Conservation (phyloP, 163 green algal genomes). For the Prototheca stagnorum region DNA sequence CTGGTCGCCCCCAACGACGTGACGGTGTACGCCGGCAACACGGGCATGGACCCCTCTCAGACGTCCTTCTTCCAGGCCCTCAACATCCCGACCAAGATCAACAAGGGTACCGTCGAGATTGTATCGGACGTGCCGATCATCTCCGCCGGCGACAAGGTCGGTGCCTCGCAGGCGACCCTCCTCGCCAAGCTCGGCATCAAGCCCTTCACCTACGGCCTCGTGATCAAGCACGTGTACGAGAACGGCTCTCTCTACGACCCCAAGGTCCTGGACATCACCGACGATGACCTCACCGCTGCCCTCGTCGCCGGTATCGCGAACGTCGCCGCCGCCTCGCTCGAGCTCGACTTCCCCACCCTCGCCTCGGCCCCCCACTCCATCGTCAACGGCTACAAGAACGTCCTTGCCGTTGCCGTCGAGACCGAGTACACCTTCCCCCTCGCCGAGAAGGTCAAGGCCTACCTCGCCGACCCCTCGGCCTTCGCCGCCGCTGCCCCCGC, state of each 20-base stretch:
- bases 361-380: slow-evolving; percentile 81
- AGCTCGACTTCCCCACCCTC: slow-evolving; percentile 72
- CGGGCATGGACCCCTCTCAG: slow-evolving; percentile 95
- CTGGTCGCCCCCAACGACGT: slow-evolving; percentile 83
- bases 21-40: slow-evolving; percentile 70
- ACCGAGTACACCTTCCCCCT: slow-evolving; percentile 92
- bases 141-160: slow-evolving; percentile 77
- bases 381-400: slow-evolving; percentile 98
- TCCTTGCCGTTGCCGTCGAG: slow-evolving; percentile 80
- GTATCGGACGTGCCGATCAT: slow-evolving; percentile 76
- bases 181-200: slow-evolving; percentile 95
- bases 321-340: slow-evolving; percentile 73
- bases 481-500: slow-evolving; percentile 59
- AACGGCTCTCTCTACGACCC: slow-evolving; percentile 68
- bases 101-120: slow-evolving; percentile 98
- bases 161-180: slow-evolving; percentile 87
- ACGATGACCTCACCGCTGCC: slow-evolving; percentile 64
- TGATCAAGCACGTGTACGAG: slow-evolving; percentile 78
- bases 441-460: slow-evolving; percentile 87
- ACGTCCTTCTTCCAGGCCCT: slow-evolving; percentile 97
- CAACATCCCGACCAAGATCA: slow-evolving; percentile 99
- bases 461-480: slow-evolving; percentile 65
- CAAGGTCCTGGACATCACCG: slow-evolving; percentile 87
- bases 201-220: slow-evolving; percentile 87
- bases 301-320: slow-evolving; percentile 59